Percentiles rank a stretch among this genome's conserved stretches.
phyloP scores from a whole-genome alignment of 2,329 filamentous ascomycete species.

The Pseudopyricularia javanii region DNA sequence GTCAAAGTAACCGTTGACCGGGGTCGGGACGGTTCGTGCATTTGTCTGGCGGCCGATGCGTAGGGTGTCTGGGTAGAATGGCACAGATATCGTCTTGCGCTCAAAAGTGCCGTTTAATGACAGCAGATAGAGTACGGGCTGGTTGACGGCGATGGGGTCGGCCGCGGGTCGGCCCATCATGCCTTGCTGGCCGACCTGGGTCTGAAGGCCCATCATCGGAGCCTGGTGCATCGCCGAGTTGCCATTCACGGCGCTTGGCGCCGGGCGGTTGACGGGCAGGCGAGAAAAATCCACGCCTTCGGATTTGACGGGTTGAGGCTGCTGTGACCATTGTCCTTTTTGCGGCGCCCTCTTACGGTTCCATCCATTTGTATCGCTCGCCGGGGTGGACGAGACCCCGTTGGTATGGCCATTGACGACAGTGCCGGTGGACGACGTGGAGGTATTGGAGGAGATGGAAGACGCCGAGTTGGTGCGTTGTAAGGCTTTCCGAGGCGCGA shows the following conservation, averaged over 20 bases:
- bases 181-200: slow-evolving; percentile 26
- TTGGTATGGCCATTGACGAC: slow-evolving; percentile 45
- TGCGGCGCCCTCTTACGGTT: slow-evolving; percentile 40
- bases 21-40: slow-evolving; percentile 84
- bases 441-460: slow-evolving; percentile 59
- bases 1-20: slow-evolving; percentile 90
- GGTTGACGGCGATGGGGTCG: slow-evolving; percentile 48
- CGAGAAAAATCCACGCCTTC: slow-evolving; percentile 30
- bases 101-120: slow-evolving; percentile 96
- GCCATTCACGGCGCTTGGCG: slow-evolving; percentile 31
- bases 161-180: slow-evolving; percentile 51
- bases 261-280: slow-evolving; percentile 20
- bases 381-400: slow-evolving; percentile 36
- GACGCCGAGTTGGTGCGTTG: slow-evolving; percentile 87
- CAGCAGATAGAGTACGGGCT: slow-evolving; percentile 72
- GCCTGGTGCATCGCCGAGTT: slow-evolving; percentile 22
- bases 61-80: slow-evolving; percentile 85
- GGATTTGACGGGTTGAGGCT: background rate
- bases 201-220: slow-evolving; percentile 22
- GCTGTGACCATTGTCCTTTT: slow-evolving; percentile 36
- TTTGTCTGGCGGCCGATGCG: slow-evolving; percentile 95
- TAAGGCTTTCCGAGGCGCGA: slow-evolving; percentile 76
- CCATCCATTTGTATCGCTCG: slow-evolving; percentile 38
- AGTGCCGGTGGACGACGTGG: slow-evolving; percentile 49
- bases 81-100: slow-evolving; percentile 88